A percentile compares a stretch with the other conserved stretches of the same genome.
Evolutionary conservation across 768 basidiomycete species (phyloP).

Genomic region (Agrocybe praecox): DNA sequence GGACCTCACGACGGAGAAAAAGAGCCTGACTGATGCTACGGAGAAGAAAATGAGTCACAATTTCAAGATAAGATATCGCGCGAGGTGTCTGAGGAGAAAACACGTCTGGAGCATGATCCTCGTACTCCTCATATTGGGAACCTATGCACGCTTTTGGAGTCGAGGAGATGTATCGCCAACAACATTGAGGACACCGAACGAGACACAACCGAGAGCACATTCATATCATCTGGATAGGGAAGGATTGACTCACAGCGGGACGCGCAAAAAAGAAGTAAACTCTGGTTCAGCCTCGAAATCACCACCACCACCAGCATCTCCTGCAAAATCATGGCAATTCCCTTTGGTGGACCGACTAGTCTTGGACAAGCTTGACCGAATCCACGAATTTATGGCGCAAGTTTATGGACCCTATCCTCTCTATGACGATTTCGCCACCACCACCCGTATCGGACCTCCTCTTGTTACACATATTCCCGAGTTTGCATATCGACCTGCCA

Average conservation of each 20-base stretch:
- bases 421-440: neutral
- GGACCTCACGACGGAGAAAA: neutral
- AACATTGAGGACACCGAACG: no score
- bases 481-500: neutral
- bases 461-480: slow-evolving; percentile 13
- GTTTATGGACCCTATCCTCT: slow-evolving; percentile 5
- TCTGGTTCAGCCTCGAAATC: neutral
- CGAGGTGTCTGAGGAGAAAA: neutral
- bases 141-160: no score
- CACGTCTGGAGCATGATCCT: neutral
- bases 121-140: neutral
- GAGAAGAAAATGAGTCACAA: neutral
- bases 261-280: neutral
- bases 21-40: neutral
- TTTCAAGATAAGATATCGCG: neutral
- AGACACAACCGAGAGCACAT: no score
- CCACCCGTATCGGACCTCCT: slow-evolving; percentile 8
- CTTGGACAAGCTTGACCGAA: slow-evolving; percentile 18
- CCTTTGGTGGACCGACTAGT: slow-evolving; percentile 20
- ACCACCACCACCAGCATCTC: neutral
- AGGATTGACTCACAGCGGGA: neutral
- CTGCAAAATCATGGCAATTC: slow-evolving; percentile 8
- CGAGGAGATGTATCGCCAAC: no score
- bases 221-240: no score
- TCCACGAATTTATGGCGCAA: slow-evolving; percentile 14